Evolutionary conservation across 495 filamentous ascomycete genomes (phyloP).

Genomic region (Oidiodendron maius): DNA sequence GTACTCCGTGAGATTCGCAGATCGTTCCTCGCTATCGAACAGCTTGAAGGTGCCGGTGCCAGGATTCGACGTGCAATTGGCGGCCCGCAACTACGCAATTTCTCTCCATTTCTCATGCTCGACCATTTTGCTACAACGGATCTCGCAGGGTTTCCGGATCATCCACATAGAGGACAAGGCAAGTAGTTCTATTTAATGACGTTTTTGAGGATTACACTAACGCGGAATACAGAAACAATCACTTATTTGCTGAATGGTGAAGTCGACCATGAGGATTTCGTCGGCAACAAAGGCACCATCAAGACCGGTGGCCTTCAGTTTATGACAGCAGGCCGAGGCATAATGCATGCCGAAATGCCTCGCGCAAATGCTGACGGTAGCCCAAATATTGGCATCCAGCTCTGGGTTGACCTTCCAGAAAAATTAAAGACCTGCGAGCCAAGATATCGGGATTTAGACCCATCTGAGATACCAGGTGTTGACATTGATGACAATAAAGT

Average conservation of each 20-base stretch:
- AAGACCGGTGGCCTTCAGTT: conserved; percentile 85
- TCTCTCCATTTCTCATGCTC: conserved; percentile 95
- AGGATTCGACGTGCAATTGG: conserved; percentile 86
- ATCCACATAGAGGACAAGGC: conserved; percentile 30
- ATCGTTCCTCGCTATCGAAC: conserved; percentile 77
- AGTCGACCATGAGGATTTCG: conserved; percentile 95
- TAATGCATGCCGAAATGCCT: conserved; percentile 97
- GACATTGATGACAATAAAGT: conserved; percentile 67
- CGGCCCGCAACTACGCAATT: conserved; percentile 73
- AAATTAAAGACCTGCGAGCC: conserved; percentile 84
- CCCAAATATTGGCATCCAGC: conserved; percentile 80
- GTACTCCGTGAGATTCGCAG: conserved; percentile 70
- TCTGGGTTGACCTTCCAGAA: conserved; percentile 90
- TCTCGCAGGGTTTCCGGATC: conserved; percentile 85
- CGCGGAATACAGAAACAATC: conserved; percentile 44
- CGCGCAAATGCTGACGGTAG: conserved; percentile 69
- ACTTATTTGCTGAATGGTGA: conserved; percentile 82
- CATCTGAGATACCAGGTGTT: conserved; percentile 68
- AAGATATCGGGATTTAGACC: conserved; percentile 78
- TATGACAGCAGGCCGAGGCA: conserved; percentile 92
- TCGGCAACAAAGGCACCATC: conserved; percentile 82
- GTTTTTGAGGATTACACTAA: too few species aligned
- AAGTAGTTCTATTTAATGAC: too few species aligned
- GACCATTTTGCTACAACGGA: conserved; percentile 83
- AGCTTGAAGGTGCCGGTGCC: conserved; percentile 85